Base-by-base conservation (phyloP, 2,329 filamentous ascomycete species). In the Exutisphaerella laricina region DNA sequence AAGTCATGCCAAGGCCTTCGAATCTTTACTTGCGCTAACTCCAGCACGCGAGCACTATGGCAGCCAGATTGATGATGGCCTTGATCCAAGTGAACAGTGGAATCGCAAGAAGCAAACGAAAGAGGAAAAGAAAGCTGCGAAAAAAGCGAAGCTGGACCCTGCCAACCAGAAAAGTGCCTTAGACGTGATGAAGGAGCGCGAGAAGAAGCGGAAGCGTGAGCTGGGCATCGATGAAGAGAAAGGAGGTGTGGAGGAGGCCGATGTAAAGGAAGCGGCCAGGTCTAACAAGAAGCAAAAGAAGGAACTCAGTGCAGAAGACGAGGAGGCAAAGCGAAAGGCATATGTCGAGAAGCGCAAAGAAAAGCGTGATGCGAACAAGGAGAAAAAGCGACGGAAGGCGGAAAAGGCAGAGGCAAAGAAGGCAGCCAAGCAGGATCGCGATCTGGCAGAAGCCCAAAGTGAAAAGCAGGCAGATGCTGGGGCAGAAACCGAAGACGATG, bases 81-180 rank as follows among this genome's bases (percentile, higher is more conserved):
- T 89, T 64, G 88, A 94, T 62, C 84, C 77, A 50, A 88, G 77
- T 66, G 85, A 92, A 58, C 88, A 96, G 82, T 94, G 88, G 88
- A 81, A 82, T 65, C 84, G 84, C 62, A 94, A 92, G 70, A 97
- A 97, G 72, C 89, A 97, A 70, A 90, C 88, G 38, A 95, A 94
- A 64, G 85, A 88, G 65, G 78, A 95, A 66, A 86, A 86, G 46
- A 79, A 80, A 49, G 82, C 84, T 54, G 85, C 88, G 43, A 88
- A 88, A 69, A 78, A 83, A 61, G 87, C 85, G 47, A 97, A 96
- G 70, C 77, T 97, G 29, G 87, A 97, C 59, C 89, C 92, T 18
- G 87, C 90, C 54, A 88, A 88, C 60, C 82, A 84, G 53, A 92
- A 94, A 72, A 92, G 81, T 53, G 90, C 88, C 48, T 90, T 94